Base-by-base conservation (phyloP, 2,329 filamentous ascomycete genomes). In the Samsoniella hepiali region DNA sequence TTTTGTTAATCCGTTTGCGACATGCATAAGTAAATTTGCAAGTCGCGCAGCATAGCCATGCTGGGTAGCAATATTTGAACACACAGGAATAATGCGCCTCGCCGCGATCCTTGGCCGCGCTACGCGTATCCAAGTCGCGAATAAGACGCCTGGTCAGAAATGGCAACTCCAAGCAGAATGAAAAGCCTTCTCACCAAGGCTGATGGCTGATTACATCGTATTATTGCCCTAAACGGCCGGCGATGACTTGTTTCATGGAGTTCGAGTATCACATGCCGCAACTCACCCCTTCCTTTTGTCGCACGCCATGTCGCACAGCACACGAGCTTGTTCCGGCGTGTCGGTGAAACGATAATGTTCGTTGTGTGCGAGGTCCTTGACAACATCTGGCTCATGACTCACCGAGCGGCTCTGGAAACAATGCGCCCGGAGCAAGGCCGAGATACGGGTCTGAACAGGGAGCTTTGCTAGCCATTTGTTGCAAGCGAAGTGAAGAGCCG, bases 321-420 rank as follows among this genome's bases (percentile, higher is more conserved):
- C 15, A 36, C 7, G n/a, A 45, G 31, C 22, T 11, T n/a, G 7
- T 15, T 5, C 32, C 11, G 27, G 42, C 22, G 49, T 6, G 7
- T 42, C 31, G 32, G 31, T 59, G 32, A 59, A 50, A 29, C 13
- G 29, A 51, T 17, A 42, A 32, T 32, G 54, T n/a, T 32, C 15
- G 27, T 45, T 42, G 27, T 32, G 27, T 42, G 15, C n/a, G 17
- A 49, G 36, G 47, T 6, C 34, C 27, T 54, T 47, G 27, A 45
- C 27, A 62, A 36, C 49, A 55, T 38, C 22, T 22, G n/a, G 40
- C 17, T 45, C 34, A 53, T 54, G 58, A 62, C 50, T 62, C 50
- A 62, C 58, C 49, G 38, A 45, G 58, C 31, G 58, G 58, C 58
- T 62, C 38, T 62, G 22, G 27, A 17, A 45, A 57, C 51, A 57